Conservation (phyloP, 2,329 filamentous ascomycete species). For the Trichoderma sp. region DNA sequence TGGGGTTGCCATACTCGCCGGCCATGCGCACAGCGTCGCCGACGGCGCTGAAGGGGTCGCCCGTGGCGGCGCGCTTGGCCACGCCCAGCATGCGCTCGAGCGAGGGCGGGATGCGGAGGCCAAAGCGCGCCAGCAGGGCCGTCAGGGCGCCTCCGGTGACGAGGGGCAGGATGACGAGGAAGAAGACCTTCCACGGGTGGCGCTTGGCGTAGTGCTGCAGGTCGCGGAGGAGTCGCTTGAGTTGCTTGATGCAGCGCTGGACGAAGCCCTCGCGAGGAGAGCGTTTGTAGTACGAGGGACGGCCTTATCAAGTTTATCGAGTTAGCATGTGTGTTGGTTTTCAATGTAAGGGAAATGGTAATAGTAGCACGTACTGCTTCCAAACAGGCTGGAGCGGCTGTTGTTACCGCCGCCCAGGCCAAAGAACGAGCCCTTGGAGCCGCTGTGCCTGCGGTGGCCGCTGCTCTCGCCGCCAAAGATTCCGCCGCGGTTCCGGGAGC, state of each 20-base stretch:
- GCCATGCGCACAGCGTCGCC: conserved; percentile 57
- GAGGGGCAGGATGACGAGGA: conserved; percentile 82
- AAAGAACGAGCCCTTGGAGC: conserved; percentile 47
- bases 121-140: conserved; percentile 74
- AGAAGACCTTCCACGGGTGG: conserved; percentile 83
- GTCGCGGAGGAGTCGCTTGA: conserved; percentile 76
- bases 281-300: conserved; percentile 71
- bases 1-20: conserved; percentile 31
- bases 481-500: conserved; percentile 33
- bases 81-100: conserved; percentile 58
- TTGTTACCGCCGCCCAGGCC: conserved; percentile 44
- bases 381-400: conserved; percentile 47
- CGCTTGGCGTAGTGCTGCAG: conserved; percentile 77
- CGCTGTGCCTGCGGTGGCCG: conserved; percentile 40
- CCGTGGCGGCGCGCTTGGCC: conserved; percentile 48
- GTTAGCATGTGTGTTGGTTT: background rate
- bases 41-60: conserved; percentile 49
- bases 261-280: conserved; percentile 80
- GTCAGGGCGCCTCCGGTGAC: conserved; percentile 79
- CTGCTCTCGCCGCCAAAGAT: conserved; percentile 35
- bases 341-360: no score
- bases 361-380: conserved; percentile 34
- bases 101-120: conserved; percentile 67
- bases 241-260: conserved; percentile 66
- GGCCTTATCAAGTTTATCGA: conserved; percentile 34